Evolutionary conservation across 345 rosid species (phyloP), one percentile per base, ranked within the genome.

Genomic region (Pelargonium nanum): DNA sequence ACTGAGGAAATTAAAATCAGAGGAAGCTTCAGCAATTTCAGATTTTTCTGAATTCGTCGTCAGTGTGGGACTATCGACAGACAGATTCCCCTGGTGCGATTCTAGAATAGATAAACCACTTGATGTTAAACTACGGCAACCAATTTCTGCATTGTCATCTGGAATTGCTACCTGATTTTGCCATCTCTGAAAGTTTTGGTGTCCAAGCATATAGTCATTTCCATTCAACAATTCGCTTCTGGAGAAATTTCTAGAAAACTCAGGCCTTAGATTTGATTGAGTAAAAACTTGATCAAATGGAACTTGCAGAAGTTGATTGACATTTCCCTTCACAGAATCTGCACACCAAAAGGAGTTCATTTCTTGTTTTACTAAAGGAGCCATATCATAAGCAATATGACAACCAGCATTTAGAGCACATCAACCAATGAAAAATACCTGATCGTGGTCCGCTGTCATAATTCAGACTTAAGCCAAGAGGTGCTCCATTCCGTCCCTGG

Each of bases 1-100:
- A 56, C 89, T 86, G 59, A 80, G 80, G 73, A 84, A 81, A 72
- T 84, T 78, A 65, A 70, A 85, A 81, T 65, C 68, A 2, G 74
- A 62, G 20, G 76, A 71, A 58, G 67, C 70, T 69, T 78, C 81
- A 20, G 74, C 69, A 34, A 74, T 69, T 60, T 78, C 77, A 8
- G 74, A 78, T 69, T 69, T 65, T 68, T 74, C 76, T 22, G 81
- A 78, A 69, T 72, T 78, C 55, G 79, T 59, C 24, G 77, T 78
- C 72, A 74, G 24, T 15, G 58, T 55, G 58, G 58, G 58, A 55
- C 58, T 55, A 15, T 55, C 58, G 34, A 69, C 72, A 53, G 73
- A 70, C 48, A 61, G 73, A 73, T 67, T 62, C 60, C 66, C 81
- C 53, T 65, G 74, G 48, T 62, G 72, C 21, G 63, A 60, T 60